Conservation (phyloP, 2,329 filamentous ascomycete genomes). For the Phyllosticta citrichinensis region DNA sequence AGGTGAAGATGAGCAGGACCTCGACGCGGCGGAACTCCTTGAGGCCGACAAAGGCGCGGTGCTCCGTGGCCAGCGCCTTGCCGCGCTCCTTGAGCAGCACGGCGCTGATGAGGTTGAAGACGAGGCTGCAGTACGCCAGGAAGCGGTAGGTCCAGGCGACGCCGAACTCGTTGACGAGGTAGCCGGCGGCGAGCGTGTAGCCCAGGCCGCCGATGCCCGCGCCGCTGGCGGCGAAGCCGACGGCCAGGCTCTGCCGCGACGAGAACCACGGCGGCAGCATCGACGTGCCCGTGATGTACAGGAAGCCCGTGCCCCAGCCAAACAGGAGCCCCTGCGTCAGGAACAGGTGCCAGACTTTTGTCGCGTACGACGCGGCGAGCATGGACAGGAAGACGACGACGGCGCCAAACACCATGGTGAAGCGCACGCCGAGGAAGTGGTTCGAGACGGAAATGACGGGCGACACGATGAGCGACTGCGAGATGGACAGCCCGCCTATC, state of each 20-base stretch:
- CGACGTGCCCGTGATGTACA: slow-evolving; percentile 25
- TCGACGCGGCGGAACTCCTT: slow-evolving; percentile 24
- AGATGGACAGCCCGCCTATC: slow-evolving; percentile 24
- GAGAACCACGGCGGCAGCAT: slow-evolving; percentile 31
- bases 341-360: slow-evolving; percentile 27
- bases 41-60: slow-evolving; percentile 14
- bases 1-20: slow-evolving; percentile 25
- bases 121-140: slow-evolving; percentile 20
- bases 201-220: slow-evolving; percentile 25
- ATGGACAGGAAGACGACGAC: slow-evolving; percentile 21
- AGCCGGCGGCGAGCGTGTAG: slow-evolving; percentile 18
- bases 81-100: slow-evolving; percentile 20
- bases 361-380: slow-evolving; percentile 24
- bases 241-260: slow-evolving; percentile 24
- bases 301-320: slow-evolving; percentile 26
- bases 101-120: slow-evolving; percentile 15
- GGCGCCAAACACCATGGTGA: slow-evolving; percentile 20
- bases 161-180: slow-evolving; percentile 21
- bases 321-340: slow-evolving; percentile 22
- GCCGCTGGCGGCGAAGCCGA: slow-evolving; percentile 25
- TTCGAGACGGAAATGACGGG: slow-evolving; percentile 15
- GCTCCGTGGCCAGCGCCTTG: not conserved
- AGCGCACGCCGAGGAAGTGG: slow-evolving; percentile 13
- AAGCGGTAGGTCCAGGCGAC: slow-evolving; percentile 21
- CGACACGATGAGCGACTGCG: slow-evolving; percentile 19